phyloP scores from a whole-genome alignment of 805 yeast genomes.

The Metschnikowia rubicola region DNA sequence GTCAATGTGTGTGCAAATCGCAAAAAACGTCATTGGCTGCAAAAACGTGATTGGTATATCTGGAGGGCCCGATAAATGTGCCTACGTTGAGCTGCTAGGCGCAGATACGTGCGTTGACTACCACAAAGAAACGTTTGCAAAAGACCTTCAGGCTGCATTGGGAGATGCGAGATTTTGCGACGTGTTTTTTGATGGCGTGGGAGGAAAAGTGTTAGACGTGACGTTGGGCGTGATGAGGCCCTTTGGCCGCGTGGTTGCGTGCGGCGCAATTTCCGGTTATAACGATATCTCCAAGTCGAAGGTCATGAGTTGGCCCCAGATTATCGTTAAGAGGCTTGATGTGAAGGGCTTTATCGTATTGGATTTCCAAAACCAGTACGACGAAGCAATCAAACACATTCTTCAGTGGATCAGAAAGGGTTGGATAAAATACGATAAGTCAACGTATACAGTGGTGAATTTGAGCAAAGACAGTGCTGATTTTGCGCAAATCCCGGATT shows the following conservation, averaged over 20 bases:
- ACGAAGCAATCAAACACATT: conserved; percentile 35
- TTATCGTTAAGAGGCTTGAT: conserved; percentile 42
- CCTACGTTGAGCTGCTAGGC: conserved; percentile 51
- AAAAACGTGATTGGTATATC: conserved; percentile 57
- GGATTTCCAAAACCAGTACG: conserved; percentile 24
- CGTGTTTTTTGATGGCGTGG: conserved; percentile 25
- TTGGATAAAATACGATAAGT: conserved; percentile 14
- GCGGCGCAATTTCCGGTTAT: conserved; percentile 62
- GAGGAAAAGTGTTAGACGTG: conserved; percentile 22
- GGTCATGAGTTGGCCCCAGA: conserved; percentile 38
- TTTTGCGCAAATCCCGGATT: conserved; percentile 42
- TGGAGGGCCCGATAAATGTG: conserved; percentile 53
- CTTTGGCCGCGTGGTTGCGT: conserved; percentile 46
- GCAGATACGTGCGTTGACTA: conserved; percentile 54
- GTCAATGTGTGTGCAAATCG: conserved; percentile 52
- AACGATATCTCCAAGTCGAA: conserved; percentile 38
- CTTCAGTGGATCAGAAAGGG: conserved; percentile 17
- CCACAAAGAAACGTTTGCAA: conserved; percentile 10
- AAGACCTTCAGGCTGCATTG: conserved; percentile 1
- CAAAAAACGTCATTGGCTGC: conserved; percentile 49
- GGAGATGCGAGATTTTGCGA: conserved; percentile 14
- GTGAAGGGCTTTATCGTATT: conserved; percentile 21
- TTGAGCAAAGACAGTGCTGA: conserved; percentile 16
- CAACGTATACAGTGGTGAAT: conserved; percentile 20
- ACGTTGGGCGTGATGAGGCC: conserved; percentile 16